A percentile compares a stretch with the other conserved stretches of the same genome.
phyloP scores from a whole-genome alignment of 768 basidiomycete species.

The Suillus subaureus region DNA sequence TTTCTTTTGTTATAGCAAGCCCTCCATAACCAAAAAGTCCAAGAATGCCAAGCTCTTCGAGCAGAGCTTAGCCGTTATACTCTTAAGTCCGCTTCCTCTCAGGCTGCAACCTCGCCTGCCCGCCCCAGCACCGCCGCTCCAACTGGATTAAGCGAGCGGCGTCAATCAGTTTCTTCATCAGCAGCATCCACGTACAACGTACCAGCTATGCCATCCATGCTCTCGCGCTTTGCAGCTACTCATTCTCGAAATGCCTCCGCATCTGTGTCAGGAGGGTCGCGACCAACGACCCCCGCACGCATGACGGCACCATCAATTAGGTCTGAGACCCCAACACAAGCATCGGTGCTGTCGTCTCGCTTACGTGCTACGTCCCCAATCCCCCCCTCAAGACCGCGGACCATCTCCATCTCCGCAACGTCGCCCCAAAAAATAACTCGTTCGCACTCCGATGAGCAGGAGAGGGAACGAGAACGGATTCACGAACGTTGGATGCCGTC shows the following conservation, averaged over 20 bases:
- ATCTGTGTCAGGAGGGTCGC: slow-evolving; percentile 41
- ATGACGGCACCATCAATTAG: slow-evolving; percentile 29
- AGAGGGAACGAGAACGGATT: slow-evolving; percentile 44
- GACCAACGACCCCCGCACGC: slow-evolving; percentile 37
- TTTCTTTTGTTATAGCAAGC: slow-evolving; percentile 46
- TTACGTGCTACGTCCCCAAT: slow-evolving; percentile 33
- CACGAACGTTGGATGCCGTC: slow-evolving; percentile 71
- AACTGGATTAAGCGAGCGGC: slow-evolving; percentile 25
- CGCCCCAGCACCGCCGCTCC: slow-evolving; percentile 33
- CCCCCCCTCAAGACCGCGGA: slow-evolving; percentile 47
- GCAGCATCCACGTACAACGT: slow-evolving; percentile 36
- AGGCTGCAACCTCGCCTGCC: slow-evolving; percentile 23
- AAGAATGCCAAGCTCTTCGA: slow-evolving; percentile 70
- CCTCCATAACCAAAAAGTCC: slow-evolving; percentile 65
- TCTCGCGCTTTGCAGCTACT: slow-evolving; percentile 53
- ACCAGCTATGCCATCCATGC: slow-evolving; percentile 43
- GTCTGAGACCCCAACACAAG: slow-evolving; percentile 16
- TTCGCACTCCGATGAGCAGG: slow-evolving; percentile 68
- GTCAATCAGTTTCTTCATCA: slow-evolving; percentile 34
- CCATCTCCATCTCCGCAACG: slow-evolving; percentile 46
- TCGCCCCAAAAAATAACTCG: slow-evolving; percentile 61
- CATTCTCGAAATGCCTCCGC: slow-evolving; percentile 60
- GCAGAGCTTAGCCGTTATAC: slow-evolving; percentile 62
- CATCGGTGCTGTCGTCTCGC: slow-evolving; percentile 31
- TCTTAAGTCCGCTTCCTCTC: slow-evolving; percentile 28